These are phyloP conservation scores for Dicorynia guianensis DNA, from an alignment of 306 rosid genomes.

Conservation along the genomic window DNA sequence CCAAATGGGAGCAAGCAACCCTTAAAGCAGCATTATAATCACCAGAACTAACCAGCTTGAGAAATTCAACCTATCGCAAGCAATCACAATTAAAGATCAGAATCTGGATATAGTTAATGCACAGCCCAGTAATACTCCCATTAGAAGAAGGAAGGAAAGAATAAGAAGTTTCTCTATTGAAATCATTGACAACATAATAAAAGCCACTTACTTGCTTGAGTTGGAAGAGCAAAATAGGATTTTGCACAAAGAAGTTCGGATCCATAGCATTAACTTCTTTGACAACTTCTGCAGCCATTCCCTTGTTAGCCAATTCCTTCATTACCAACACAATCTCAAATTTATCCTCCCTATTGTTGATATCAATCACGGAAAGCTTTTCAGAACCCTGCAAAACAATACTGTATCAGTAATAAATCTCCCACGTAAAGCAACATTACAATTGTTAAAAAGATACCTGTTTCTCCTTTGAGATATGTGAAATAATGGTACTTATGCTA, in stretches of 20 bases:
- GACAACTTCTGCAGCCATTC: conserved; percentile 94
- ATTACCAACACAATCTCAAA: conserved; percentile 84
- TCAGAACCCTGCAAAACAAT: conserved; percentile 65
- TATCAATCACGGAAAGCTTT: conserved; percentile 52
- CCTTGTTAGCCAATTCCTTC: conserved; percentile 88
- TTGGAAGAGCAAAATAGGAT: conserved; percentile 83
- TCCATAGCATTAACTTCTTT: conserved; percentile 79
- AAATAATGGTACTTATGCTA: conserved; percentile 52
- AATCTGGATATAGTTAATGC: conserved; percentile 18
- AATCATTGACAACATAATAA: conserved; percentile 33
- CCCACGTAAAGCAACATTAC: conserved; percentile 31
- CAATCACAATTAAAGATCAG: conserved; percentile 34
- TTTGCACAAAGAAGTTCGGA: conserved; percentile 78
- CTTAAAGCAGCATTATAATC: conserved; percentile 81
- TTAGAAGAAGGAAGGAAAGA: conserved; percentile 1
- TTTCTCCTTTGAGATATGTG: conserved; percentile 59
- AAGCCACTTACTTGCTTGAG: conserved; percentile 80
- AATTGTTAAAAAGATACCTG: conserved; percentile 61
- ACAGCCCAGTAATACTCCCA: conserved; percentile 4
- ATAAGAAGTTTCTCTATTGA: neutral
- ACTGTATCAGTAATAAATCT: conserved; percentile 36
- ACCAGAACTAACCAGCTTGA: conserved; percentile 87
- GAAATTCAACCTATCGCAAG: conserved; percentile 87
- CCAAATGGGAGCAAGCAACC: conserved; percentile 93
- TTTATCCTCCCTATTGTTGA: conserved; percentile 65